Base-by-base conservation (phyloP, 306 rosid genomes). In the Styphnolobium japonicum region DNA sequence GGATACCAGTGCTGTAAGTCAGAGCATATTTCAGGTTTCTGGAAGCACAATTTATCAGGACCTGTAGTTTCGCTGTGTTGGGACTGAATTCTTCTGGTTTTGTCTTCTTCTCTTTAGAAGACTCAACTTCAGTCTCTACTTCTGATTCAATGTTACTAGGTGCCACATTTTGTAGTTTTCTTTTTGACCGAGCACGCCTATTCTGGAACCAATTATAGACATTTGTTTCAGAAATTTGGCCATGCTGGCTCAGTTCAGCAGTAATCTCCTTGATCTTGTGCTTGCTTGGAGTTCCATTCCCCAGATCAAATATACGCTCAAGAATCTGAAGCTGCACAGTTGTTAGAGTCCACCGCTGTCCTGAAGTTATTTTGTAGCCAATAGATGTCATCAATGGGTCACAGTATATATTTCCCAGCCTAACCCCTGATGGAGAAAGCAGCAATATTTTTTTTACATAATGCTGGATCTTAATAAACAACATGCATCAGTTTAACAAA, bases 181-280 rank as follows among this genome's bases (percentile, higher is more conserved):
- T 86, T 33, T 90, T n/a, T n/a, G n/a, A n/a, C n/a, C n/a, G n/a
- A n/a, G n/a, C n/a, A n/a, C n/a, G n/a, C n/a, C n/a, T n/a, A n/a
- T n/a, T n/a, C n/a, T n/a, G n/a, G n/a, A n/a, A n/a, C 94, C 94
- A 90, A 39, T 85, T 90, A 29, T 90, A 88, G 70, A 90, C 94
- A 65, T 88, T 88, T 2, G 92, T 79, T 56, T 90, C 94, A 57
- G 90, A 88, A 70, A 90, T 86, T 76, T 82, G 90, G 68, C 92
- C 92, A 31, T 90, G 89, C 56, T 86, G 90, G 45, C 87, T 78
- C 68, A 90, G 87, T 31, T 86, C 90, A 8, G 89, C 71, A 67
- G 94, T 90, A 21, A 90, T 86, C 25, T 88, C 94, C 73, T 88
- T 88, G 76, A 90, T 90, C 82, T 88, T 90, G 18, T 88, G 88